Evolutionary conservation across 352 stramenopile species (phyloP).

Genomic region (Phytophthora capsici): DNA sequence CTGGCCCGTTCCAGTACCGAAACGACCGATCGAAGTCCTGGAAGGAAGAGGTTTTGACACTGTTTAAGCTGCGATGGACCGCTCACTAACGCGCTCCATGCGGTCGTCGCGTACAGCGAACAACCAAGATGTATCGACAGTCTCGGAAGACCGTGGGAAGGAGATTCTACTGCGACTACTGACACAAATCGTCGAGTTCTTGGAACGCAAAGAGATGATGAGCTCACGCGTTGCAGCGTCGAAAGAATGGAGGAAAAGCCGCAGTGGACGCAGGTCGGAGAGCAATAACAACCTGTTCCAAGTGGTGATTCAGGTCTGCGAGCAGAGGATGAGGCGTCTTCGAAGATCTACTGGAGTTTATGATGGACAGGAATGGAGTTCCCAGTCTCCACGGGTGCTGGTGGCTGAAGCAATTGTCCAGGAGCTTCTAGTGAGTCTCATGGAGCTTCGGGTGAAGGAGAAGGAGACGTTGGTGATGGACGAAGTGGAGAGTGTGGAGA

Average conservation of each 20-base stretch:
- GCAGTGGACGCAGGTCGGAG: slow-evolving; percentile 27
- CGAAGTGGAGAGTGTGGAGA: slow-evolving; percentile 63
- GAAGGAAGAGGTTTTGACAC: neutral
- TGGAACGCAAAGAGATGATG: slow-evolving; percentile 57
- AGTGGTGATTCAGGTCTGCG: slow-evolving; percentile 59
- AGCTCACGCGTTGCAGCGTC: slow-evolving; percentile 34
- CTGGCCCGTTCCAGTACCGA: slow-evolving; percentile 21
- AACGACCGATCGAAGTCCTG: slow-evolving; percentile 12
- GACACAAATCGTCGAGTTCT: slow-evolving; percentile 58
- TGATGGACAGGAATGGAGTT: slow-evolving; percentile 27
- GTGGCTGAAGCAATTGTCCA: slow-evolving; percentile 75
- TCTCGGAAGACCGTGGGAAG: slow-evolving; percentile 31
- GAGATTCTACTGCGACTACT: slow-evolving; percentile 55
- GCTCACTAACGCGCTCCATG: slow-evolving; percentile 23
- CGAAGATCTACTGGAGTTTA: slow-evolving; percentile 21
- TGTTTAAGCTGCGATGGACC: slow-evolving; percentile 25
- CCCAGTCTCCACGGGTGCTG: slow-evolving; percentile 42
- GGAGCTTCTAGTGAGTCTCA: slow-evolving; percentile 64
- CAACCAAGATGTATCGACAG: slow-evolving; percentile 24
- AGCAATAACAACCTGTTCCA: slow-evolving; percentile 49
- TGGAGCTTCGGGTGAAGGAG: slow-evolving; percentile 60
- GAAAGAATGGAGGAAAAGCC: slow-evolving; percentile 33
- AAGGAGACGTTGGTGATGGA: slow-evolving; percentile 62
- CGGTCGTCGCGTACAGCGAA: slow-evolving; percentile 17
- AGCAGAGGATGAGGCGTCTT: slow-evolving; percentile 55